Base-by-base conservation (phyloP, 1,284 basidiomycete species). In the Trichosporon coremiiforme region DNA sequence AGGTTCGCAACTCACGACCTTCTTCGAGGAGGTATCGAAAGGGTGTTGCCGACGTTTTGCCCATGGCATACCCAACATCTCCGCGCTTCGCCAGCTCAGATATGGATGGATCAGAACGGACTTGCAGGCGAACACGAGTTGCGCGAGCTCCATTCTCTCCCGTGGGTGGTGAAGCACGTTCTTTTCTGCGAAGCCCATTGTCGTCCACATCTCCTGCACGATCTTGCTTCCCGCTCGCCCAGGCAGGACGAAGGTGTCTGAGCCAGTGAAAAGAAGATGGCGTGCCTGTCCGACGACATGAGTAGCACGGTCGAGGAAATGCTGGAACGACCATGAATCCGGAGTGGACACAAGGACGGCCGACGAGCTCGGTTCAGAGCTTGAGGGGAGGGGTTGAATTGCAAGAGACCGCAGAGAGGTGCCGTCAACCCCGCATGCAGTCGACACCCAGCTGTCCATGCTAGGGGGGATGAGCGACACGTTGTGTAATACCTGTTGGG, bases 241-340 rank as follows among this genome's bases (percentile, higher is more conserved):
- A 6, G 41, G n/a, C 15, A 45, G 41, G 5, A 15, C 41, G 6
- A 45, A 4, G 4, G 41, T 45, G 41, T n/a, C 17, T 4, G 15
- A 6, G 17, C 41, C 8, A 5, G 41, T 7, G 17, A n/a, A n/a
- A 12, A 45, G 41, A 5, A 45, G 41, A 15, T 45, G 41, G 4
- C 41, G 20, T 5, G 50, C 36, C 33, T 68, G 67, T 10, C 36
- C 55, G 0, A 68, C 35, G 17, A 65, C 25, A 17, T 65, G 68
- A 9, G 64, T 35, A 2, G 47, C 68, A 22, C 68, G 63, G 64
- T 68, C 64, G 15, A 65, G 35, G 20, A 65, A 68, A 17, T 68
- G 68, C 25, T 68, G 64, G 29, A 65, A 68, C 15, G 64, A 65
- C 67, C 67, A 68, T 6, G 50, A 57, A 22, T 68, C 67, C 20